Evolutionary conservation across 768 basidiomycete genomes (phyloP).

Genomic region (Megacollybia marginata): DNA sequence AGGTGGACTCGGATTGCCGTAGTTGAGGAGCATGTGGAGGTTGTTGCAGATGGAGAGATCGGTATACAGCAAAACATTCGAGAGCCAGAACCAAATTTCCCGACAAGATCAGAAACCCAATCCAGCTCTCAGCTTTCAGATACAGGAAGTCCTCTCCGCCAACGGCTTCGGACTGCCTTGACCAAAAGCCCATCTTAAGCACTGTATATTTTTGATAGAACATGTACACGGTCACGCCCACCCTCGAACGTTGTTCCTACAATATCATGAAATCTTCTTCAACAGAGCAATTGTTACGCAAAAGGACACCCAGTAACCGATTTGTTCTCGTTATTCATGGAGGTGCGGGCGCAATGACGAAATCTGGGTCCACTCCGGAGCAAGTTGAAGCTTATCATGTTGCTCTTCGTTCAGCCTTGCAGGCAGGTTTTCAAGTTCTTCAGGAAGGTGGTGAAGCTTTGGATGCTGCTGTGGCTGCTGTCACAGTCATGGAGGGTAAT

Average conservation of each 20-base stretch:
- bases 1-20: constrained; percentile 84
- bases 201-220: too few species aligned
- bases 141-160: constrained; percentile 2
- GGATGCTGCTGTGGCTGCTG: constrained; percentile 75
- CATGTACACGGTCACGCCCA: too few species aligned
- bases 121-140: background rate
- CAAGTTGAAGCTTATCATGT: constrained; percentile 51
- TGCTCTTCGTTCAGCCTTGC: constrained; percentile 46
- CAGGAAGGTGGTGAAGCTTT: constrained; percentile 69
- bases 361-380: constrained; percentile 49
- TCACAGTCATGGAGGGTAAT: constrained; percentile 65
- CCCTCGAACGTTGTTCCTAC: too few species aligned
- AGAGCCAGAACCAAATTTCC: background rate
- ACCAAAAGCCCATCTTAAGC: background rate
- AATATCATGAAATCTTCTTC: too few species aligned
- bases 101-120: background rate
- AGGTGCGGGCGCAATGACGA: constrained; percentile 68
- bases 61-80: constrained; percentile 14
- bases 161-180: constrained; percentile 5
- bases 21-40: constrained; percentile 64
- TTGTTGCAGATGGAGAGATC: constrained; percentile 31
- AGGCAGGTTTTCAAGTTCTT: constrained; percentile 58
- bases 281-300: too few species aligned
- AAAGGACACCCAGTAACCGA: background rate
- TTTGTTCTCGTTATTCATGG: constrained; percentile 65